Percentiles rank a stretch among this genome's conserved stretches.
Conservation (phyloP, 192 early-diverging fungal genomes). For the Physocladia obscura region DNA sequence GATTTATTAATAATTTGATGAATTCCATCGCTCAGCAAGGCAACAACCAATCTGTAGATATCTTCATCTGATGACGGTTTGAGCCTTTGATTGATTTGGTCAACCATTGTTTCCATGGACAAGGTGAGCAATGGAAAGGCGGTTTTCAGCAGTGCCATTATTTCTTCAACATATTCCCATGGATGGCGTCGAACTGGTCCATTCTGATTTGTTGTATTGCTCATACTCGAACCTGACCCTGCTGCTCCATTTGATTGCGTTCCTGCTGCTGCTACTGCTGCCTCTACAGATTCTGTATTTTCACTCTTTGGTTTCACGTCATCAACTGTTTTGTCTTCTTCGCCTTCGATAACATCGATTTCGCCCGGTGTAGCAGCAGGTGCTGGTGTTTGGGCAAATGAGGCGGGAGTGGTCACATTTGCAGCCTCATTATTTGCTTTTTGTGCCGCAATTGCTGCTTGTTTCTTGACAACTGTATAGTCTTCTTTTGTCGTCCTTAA, state of each 20-base stretch:
- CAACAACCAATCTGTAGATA: constrained; percentile 92
- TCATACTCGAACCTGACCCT: neutral
- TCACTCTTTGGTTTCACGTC: neutral
- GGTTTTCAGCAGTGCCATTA: constrained; percentile 93
- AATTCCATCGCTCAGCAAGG: constrained; percentile 85
- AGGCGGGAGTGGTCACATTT: neutral
- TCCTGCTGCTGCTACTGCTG: neutral
- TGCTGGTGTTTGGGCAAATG: neutral
- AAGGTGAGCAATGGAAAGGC: constrained; percentile 88
- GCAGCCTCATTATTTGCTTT: constrained; percentile 12
- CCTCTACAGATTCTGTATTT: neutral
- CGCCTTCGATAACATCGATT: constrained; percentile 11
- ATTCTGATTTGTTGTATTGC: too few species aligned
- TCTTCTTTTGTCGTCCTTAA: constrained; percentile 93
- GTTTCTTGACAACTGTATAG: constrained; percentile 63
- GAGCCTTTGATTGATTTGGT: constrained; percentile 90
- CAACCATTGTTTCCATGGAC: constrained; percentile 98
- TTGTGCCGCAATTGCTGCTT: constrained; percentile 12
- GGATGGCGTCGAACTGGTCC: constrained; percentile 53
- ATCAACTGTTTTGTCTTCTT: constrained; percentile 19
- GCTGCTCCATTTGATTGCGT: neutral
- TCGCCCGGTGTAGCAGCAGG: neutral
- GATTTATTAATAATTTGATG: constrained; percentile 37
- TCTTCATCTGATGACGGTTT: constrained; percentile 97
- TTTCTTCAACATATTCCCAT: constrained; percentile 90